Base-by-base conservation (phyloP, 148 eudicot species). In the Linanthus parryae region DNA sequence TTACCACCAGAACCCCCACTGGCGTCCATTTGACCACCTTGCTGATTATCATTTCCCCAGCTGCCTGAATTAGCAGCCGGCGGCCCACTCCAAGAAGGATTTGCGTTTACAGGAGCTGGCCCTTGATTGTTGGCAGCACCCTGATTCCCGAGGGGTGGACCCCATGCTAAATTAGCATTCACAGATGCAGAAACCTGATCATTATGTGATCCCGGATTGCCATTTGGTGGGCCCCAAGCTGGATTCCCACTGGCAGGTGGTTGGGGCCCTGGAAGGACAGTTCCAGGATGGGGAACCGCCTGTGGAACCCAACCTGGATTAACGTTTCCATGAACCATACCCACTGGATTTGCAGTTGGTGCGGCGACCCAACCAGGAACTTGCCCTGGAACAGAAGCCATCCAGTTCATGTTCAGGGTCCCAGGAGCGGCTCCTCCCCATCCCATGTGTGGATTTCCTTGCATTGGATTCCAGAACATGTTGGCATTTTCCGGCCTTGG, bases 291-390 rank as follows among this genome's bases (percentile, higher is more conserved):
- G 48, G 20, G 63, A 13, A 45, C 51, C 39, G 71, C 39, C 43
- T 63, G 78, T 23, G 66, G 64, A 14, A 45, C 61, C 89, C 87
- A 83, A 0, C 82, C 91, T 39, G 69, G 68, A 46, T 74, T 81
- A 9, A 47, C 66, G 53, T 62, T 77, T 18, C 50, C 73, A 8
- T 38, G 63, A 33, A 56, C 68, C 44, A 58, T 38, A 29, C 58
- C 20, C 48, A 48, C 64, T 0, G 58, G 64, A 53, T 59, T 61
- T 12, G 70, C 85, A 33, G 74, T 2, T 24, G 75, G 61, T 58
- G 71, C n/a, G n/a, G n/a, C 56, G 43, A 63, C 59, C 61, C 75
- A 65, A 30, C 69, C 64, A 17, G 62, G 39, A 44, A 54, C 59
- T 21, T 68, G 68, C 17, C 63, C 75, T 10, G 69, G 74, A 61